Evolutionary conservation across 768 basidiomycete genomes (phyloP).

Genomic region (Serendipita sp.): DNA sequence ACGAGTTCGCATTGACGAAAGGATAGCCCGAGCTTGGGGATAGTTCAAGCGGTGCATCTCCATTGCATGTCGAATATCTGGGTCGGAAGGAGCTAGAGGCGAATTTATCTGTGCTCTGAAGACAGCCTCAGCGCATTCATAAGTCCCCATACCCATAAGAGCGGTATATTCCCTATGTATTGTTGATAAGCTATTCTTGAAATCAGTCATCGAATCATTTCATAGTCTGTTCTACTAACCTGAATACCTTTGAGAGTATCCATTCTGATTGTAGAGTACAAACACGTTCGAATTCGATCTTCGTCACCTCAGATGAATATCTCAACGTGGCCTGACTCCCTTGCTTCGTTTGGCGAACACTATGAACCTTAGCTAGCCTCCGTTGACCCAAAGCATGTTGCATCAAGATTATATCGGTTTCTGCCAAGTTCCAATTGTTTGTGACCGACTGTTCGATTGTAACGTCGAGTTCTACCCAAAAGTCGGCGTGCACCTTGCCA

Average conservation of each 20-base stretch:
- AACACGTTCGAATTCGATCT: conserved; percentile 21
- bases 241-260: conserved; percentile 64
- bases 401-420: conserved; percentile 77
- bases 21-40: conserved; percentile 83
- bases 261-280: conserved; percentile 52
- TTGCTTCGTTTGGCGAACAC: conserved; percentile 14
- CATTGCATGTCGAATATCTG: conserved; percentile 53
- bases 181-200: conserved; percentile 56
- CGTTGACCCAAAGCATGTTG: conserved; percentile 37
- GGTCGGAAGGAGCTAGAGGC: conserved; percentile 19
- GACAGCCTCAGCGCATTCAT: conserved; percentile 58
- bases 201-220: background rate
- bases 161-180: conserved; percentile 86
- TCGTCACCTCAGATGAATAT: conserved; percentile 23
- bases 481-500: conserved; percentile 56
- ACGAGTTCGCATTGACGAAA: conserved; percentile 47
- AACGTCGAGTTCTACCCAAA: conserved; percentile 69
- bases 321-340: conserved; percentile 43
- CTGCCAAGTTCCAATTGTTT: conserved; percentile 55
- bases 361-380: conserved; percentile 50
- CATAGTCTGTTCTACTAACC: conserved; percentile 31
- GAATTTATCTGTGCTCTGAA: conserved; percentile 47
- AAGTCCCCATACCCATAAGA: conserved; percentile 64
- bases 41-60: conserved; percentile 62
- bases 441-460: conserved; percentile 40